Percentiles rank a stretch among this genome's conserved stretches.
Conservation (phyloP, 2,329 filamentous ascomycete species). For the Fusarium sp. region DNA sequence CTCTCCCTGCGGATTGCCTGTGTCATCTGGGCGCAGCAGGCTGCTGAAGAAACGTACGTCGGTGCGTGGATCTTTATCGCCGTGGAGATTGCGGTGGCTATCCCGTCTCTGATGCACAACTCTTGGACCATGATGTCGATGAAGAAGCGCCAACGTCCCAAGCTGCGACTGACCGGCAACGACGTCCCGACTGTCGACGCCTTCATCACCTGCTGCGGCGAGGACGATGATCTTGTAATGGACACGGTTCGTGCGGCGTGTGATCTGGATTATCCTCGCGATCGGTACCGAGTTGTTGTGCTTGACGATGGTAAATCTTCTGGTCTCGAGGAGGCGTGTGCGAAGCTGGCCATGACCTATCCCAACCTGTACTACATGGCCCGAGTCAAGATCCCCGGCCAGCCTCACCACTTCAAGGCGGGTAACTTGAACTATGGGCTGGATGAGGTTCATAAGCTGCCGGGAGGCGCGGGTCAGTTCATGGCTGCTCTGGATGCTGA, state of each 20-base stretch:
- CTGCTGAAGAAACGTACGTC: conserved; percentile 54
- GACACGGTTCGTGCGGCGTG: conserved; percentile 67
- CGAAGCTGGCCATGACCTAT: conserved; percentile 53
- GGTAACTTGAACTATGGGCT: conserved; percentile 72
- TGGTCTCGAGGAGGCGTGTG: conserved; percentile 55
- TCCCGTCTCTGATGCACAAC: conserved; percentile 67
- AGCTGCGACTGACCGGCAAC: conserved; percentile 62
- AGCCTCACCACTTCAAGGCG: conserved; percentile 70
- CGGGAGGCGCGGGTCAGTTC: conserved; percentile 66
- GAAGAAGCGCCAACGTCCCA: conserved; percentile 64
- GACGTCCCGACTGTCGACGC: conserved; percentile 66
- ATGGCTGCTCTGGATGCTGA: conserved; percentile 74
- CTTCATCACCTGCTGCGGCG: conserved; percentile 67
- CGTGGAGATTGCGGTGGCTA: conserved; percentile 63
- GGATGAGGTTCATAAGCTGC: conserved; percentile 60
- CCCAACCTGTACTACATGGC: conserved; percentile 65
- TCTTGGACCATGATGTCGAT: conserved; percentile 67
- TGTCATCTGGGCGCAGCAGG: conserved; percentile 62
- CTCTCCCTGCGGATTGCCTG: conserved; percentile 63
- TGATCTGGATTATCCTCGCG: conserved; percentile 63
- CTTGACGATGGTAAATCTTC: conserved; percentile 65
- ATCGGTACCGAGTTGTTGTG: conserved; percentile 64
- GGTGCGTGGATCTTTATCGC: conserved; percentile 68
- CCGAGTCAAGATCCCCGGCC: conserved; percentile 59
- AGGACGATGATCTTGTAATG: conserved; percentile 65